phyloP scores from a whole-genome alignment of 352 stramenopile species.

The Globisporangium orthogonon region DNA sequence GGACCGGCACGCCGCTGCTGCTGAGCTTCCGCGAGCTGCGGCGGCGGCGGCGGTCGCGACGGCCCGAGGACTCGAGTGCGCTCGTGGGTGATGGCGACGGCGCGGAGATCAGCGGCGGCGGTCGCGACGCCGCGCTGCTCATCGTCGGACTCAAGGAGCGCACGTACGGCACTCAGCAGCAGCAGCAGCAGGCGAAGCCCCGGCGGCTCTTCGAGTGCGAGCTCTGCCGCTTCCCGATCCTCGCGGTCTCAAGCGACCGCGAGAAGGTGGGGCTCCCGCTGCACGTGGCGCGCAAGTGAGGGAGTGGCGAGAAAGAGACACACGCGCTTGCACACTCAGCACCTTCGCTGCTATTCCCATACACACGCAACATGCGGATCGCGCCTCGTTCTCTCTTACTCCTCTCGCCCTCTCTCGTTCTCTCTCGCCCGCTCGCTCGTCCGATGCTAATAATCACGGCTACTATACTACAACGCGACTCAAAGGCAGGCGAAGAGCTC shows the following conservation, averaged over 20 bases:
- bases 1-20: not conserved
- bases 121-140: not conserved
- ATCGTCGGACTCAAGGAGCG: slow-evolving; percentile 9
- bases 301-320: not conserved
- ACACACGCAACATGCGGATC: not conserved
- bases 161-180: slow-evolving; percentile 2
- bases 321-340: not conserved
- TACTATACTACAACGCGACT: slow-evolving; percentile 7
- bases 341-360: not conserved
- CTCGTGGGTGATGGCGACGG: slow-evolving; percentile 6
- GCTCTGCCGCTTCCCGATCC: slow-evolving; percentile 34
- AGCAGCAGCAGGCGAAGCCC: not conserved
- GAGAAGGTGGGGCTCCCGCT: slow-evolving; percentile 19
- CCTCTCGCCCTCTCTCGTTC: too few species aligned
- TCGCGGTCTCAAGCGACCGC: slow-evolving; percentile 14
- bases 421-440: not conserved
- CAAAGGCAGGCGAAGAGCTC: not conserved
- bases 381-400: not conserved
- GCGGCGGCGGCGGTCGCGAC: slow-evolving; percentile 4
- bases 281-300: slow-evolving; percentile 6
- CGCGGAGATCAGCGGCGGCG: not conserved
- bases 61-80: not conserved
- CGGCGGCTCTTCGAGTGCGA: slow-evolving; percentile 39
- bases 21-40: slow-evolving; percentile 13
- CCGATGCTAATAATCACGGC: not conserved